These are phyloP conservation scores for Termitomyces titanicus DNA, from an alignment of 768 basidiomycete species.

Conservation along the genomic window DNA sequence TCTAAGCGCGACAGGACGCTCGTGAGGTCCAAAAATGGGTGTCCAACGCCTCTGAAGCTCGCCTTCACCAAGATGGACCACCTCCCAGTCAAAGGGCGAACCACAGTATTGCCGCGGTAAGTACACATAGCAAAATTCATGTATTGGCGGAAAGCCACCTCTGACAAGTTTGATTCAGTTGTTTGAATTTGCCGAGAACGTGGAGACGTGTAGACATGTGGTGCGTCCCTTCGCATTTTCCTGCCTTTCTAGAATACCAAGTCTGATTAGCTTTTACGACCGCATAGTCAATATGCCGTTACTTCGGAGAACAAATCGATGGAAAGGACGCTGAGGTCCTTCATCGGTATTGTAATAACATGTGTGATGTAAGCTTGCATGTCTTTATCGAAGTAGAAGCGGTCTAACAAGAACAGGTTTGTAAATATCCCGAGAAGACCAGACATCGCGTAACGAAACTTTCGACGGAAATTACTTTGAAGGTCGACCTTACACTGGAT, in stretches of 20 bases:
- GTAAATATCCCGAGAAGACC: constrained; percentile 73
- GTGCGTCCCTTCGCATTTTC: constrained; percentile 36
- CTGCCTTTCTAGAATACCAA: not conserved
- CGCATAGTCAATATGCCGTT: constrained; percentile 66
- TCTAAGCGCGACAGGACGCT: constrained; percentile 72
- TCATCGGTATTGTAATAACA: constrained; percentile 58
- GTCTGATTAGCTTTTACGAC: not conserved
- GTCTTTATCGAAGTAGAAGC: not conserved
- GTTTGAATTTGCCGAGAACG: constrained; percentile 54
- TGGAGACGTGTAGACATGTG: constrained; percentile 63
- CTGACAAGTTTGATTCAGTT: constrained; percentile 19
- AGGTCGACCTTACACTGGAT: constrained; percentile 19
- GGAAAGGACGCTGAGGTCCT: constrained; percentile 37
- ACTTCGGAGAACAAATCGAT: constrained; percentile 73
- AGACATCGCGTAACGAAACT: constrained; percentile 46
- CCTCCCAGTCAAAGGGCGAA: constrained; percentile 65
- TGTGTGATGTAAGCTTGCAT: constrained; percentile 68
- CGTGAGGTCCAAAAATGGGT: constrained; percentile 52
- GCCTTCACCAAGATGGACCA: constrained; percentile 48
- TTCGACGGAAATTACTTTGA: constrained; percentile 29
- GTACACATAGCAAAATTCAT: constrained; percentile 12
- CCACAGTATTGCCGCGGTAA: constrained; percentile 61
- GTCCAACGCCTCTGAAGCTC: constrained; percentile 38
- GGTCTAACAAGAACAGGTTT: constrained; percentile 44
- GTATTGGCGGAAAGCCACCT: not conserved